Conservation (phyloP, 1,139 yeast species). For the Williopsis jadinii region DNA sequence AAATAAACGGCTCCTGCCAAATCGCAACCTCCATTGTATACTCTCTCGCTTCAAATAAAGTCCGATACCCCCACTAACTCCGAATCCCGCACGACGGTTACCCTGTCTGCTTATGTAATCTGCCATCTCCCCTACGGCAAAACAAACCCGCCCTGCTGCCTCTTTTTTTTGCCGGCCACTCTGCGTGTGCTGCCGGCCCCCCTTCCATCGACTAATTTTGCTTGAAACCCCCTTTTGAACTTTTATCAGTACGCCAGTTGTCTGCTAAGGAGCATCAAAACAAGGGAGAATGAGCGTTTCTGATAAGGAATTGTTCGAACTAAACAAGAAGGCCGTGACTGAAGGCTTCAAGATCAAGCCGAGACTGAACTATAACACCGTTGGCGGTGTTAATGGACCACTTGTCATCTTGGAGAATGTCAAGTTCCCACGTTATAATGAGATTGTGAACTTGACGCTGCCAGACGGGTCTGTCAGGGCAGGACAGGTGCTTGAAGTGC, state of each 20-base stretch:
- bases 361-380: slow-evolving; percentile 88
- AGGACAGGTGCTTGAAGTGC: slow-evolving; percentile 96
- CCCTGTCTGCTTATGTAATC: too few species aligned
- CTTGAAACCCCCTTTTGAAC: too few species aligned
- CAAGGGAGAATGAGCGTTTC: slow-evolving; percentile 7
- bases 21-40: not conserved
- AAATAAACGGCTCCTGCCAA: not conserved
- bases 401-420: slow-evolving; percentile 93
- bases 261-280: too few species aligned
- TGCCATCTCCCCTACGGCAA: too few species aligned
- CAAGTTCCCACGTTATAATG: slow-evolving; percentile 93
- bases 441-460: slow-evolving; percentile 89
- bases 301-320: slow-evolving; percentile 43
- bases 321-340: slow-evolving; percentile 87
- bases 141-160: too few species aligned
- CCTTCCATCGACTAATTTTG: too few species aligned
- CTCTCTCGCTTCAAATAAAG: not conserved
- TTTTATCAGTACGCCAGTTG: too few species aligned
- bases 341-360: slow-evolving; percentile 89
- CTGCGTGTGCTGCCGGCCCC: too few species aligned
- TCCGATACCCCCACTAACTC: not conserved
- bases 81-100: too few species aligned
- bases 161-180: too few species aligned
- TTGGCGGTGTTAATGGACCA: slow-evolving; percentile 97
- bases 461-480: slow-evolving; percentile 94